Evolutionary conservation across 1,284 basidiomycete species (phyloP).

Genomic region (Cystobasidiaceae sp.): DNA sequence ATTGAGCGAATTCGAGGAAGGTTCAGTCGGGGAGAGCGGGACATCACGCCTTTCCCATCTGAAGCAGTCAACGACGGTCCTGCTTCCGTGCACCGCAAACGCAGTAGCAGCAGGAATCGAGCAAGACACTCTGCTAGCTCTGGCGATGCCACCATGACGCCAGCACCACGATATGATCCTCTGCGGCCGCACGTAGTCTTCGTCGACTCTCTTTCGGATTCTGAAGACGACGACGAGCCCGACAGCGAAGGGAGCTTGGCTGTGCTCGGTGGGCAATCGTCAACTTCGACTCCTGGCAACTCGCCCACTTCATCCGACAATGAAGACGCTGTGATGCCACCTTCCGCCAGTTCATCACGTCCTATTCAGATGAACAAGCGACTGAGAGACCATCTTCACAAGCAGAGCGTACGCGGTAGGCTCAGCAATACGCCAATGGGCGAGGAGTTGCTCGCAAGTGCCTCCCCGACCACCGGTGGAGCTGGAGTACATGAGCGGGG

Average conservation of each 20-base stretch:
- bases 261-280: not conserved
- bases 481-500: constrained; percentile 16
- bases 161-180: constrained; percentile 17
- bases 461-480: not conserved
- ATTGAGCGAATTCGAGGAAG: too few species aligned
- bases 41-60: too few species aligned
- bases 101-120: constrained; percentile 13
- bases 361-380: constrained; percentile 23
- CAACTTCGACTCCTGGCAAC: not conserved
- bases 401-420: constrained; percentile 2
- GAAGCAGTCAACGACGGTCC: too few species aligned
- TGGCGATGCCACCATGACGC: constrained; percentile 8
- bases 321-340: not conserved
- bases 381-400: constrained; percentile 11
- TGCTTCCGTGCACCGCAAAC: constrained; percentile 4
- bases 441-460: not conserved
- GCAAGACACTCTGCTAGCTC: not conserved
- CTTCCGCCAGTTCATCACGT: not conserved
- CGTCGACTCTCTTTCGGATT: constrained; percentile 21
- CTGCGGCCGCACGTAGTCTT: constrained; percentile 24
- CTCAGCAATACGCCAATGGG: not conserved
- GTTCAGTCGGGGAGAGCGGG: too few species aligned
- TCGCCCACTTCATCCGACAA: constrained; percentile 3
- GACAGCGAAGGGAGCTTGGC: not conserved
- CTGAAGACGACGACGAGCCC: not conserved